phyloP scores from a whole-genome alignment of 2,329 filamentous ascomycete genomes.

The Penicillium sp. region DNA sequence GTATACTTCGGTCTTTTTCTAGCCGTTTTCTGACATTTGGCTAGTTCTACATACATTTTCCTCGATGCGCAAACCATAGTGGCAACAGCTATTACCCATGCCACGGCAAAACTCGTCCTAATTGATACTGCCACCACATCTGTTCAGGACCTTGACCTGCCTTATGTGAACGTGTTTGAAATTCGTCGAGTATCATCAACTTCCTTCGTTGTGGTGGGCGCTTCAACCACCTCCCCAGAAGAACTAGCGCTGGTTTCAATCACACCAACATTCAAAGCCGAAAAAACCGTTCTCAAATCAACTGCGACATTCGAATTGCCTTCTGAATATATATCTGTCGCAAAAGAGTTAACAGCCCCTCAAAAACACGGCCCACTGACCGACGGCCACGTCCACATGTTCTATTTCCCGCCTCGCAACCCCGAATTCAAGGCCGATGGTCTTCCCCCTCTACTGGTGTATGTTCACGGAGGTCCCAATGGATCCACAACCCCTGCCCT shows the following conservation, averaged over 20 bases:
- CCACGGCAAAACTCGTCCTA: conserved; percentile 19
- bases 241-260: conserved; percentile 20
- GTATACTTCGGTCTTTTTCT: background rate
- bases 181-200: conserved; percentile 17
- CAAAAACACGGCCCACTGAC: conserved; percentile 28
- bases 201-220: conserved; percentile 23
- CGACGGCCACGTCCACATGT: conserved; percentile 42
- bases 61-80: conserved; percentile 21
- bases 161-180: conserved; percentile 20
- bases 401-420: conserved; percentile 54
- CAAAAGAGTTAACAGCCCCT: conserved; percentile 41
- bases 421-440: conserved; percentile 42
- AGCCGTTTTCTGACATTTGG: background rate
- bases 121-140: conserved; percentile 16
- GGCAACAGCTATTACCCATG: conserved; percentile 20
- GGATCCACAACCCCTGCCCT: conserved; percentile 46
- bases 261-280: conserved; percentile 4
- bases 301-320: conserved; percentile 17
- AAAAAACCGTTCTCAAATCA: conserved; percentile 14
- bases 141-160: conserved; percentile 16
- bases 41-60: conserved; percentile 20
- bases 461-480: conserved; percentile 57
- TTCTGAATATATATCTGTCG: conserved; percentile 20
- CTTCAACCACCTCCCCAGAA: conserved; percentile 19
- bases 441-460: conserved; percentile 53